These are phyloP conservation scores for Melampsora americana DNA, from an alignment of 1,284 basidiomycete genomes.

Conservation along the genomic window DNA sequence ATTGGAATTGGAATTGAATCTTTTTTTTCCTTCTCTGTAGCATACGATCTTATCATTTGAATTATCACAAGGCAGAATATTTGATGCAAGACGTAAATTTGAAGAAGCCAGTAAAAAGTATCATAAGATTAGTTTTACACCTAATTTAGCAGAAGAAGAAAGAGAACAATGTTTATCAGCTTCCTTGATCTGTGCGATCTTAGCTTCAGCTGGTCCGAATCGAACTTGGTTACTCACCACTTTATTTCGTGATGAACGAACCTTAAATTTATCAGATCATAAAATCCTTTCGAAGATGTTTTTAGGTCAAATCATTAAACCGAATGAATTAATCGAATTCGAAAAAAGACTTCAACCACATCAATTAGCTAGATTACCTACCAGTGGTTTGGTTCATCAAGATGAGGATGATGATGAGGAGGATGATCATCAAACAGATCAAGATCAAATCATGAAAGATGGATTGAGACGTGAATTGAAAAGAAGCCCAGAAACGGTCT, in stretches of 20 bases:
- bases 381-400: conserved; percentile 62
- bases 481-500: conserved; percentile 83
- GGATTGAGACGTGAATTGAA: conserved; percentile 60
- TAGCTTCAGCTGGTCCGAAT: conserved; percentile 95
- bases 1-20: neutral
- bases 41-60: conserved; percentile 49
- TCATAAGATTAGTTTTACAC: conserved; percentile 85
- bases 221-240: conserved; percentile 86
- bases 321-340: conserved; percentile 82
- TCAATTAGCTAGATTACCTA: conserved; percentile 80
- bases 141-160: conserved; percentile 57
- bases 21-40: no score
- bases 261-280: conserved; percentile 71
- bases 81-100: conserved; percentile 85
- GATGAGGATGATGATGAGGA: conserved; percentile 58
- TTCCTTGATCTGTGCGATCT: conserved; percentile 89
- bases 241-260: conserved; percentile 88
- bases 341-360: conserved; percentile 81
- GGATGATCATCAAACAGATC: no score
- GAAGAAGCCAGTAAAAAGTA: conserved; percentile 91
- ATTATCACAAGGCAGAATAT: conserved; percentile 69
- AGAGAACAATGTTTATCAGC: conserved; percentile 58
- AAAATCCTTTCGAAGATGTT: conserved; percentile 96
- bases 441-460: conserved; percentile 52
- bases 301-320: conserved; percentile 87